Conservation (phyloP, 1,284 basidiomycete species). For the Cutaneotrichosporon cavernicola region DNA sequence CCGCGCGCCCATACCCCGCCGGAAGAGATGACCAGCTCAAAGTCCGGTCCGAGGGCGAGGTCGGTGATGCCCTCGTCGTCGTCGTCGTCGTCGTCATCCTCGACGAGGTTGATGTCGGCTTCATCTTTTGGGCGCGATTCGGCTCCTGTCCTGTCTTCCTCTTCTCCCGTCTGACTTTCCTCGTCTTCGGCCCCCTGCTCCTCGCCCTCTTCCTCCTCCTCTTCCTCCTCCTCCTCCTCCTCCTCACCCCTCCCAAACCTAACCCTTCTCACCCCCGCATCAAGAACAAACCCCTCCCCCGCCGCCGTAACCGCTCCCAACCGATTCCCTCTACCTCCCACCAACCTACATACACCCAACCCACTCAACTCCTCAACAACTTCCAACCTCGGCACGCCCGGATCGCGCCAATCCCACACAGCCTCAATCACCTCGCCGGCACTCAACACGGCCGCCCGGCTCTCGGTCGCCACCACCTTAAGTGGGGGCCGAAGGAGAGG, state of each 20-base stretch:
- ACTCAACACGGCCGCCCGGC: background rate
- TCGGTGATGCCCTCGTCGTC: background rate
- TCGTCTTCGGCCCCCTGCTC: background rate
- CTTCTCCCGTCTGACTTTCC: background rate
- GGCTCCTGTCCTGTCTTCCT: background rate
- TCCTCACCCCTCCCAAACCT: background rate
- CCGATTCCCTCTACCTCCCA: background rate
- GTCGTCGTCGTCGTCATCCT: background rate
- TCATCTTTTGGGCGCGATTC: background rate
- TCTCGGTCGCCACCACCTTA: background rate
- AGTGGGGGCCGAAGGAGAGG: background rate
- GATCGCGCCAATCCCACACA: background rate
- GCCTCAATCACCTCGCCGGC: slow-evolving; percentile 1
- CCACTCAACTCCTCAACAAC: slow-evolving; percentile 2
- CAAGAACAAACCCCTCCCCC: slow-evolving; percentile 9
- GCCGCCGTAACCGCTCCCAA: background rate
- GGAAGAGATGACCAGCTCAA: background rate
- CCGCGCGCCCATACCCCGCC: slow-evolving; percentile 7
- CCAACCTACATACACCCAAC: background rate
- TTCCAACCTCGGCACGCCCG: background rate
- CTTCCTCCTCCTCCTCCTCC: background rate
- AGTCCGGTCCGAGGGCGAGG: slow-evolving; percentile 2
- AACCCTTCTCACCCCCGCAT: background rate
- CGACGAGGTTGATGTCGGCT: background rate
- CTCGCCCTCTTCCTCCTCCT: background rate